Evolutionary conservation across 1,284 basidiomycete species (phyloP).

Genomic region (Papiliotrema laurentii): DNA sequence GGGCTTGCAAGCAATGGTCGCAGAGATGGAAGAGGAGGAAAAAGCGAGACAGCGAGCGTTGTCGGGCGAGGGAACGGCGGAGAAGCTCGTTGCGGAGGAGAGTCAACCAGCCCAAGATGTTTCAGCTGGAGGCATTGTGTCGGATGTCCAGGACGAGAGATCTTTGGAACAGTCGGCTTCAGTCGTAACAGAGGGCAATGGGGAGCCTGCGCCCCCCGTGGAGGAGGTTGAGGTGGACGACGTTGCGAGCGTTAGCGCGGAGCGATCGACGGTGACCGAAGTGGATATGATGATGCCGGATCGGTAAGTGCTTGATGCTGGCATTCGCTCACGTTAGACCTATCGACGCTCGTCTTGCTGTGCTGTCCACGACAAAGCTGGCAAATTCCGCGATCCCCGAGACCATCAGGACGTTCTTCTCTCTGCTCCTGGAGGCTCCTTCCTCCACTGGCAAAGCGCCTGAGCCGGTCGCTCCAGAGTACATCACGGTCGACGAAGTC

Average conservation of each 20-base stretch:
- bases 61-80: not conserved
- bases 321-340: not conserved
- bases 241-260: not conserved
- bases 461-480: too few relatives aligned
- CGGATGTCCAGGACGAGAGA: too few relatives aligned
- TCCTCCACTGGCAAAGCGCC: not conserved
- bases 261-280: not conserved
- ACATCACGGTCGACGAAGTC: not conserved
- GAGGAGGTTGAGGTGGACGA: not conserved
- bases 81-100: not conserved
- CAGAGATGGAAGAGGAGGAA: constrained; percentile 2
- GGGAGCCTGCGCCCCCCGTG: too few relatives aligned
- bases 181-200: too few relatives aligned
- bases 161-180: too few relatives aligned
- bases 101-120: too few relatives aligned
- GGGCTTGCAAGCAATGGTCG: not conserved
- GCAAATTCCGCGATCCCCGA: not conserved
- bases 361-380: not conserved
- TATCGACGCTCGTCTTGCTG: not conserved
- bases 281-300: constrained; percentile 6
- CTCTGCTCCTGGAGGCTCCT: not conserved
- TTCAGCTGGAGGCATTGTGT: too few relatives aligned
- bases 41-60: not conserved
- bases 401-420: not conserved
- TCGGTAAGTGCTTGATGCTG: not conserved